phyloP scores from a whole-genome alignment of 345 rosid genomes.

The Barbarea vulgaris region DNA sequence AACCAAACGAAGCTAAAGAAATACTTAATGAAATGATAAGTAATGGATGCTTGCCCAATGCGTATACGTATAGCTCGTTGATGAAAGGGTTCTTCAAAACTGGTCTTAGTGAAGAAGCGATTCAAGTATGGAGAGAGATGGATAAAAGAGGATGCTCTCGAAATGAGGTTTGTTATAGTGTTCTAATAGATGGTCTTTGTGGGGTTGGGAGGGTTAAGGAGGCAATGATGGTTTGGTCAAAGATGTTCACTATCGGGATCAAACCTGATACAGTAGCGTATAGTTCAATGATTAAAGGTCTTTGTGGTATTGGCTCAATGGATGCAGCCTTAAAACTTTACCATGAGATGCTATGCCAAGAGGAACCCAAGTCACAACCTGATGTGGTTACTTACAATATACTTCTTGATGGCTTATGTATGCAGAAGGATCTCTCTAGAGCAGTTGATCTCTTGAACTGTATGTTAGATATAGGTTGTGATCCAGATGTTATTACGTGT shows the following conservation, averaged over 20 bases:
- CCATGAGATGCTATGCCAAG: slow-evolving; percentile 82
- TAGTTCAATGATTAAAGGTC: slow-evolving; percentile 86
- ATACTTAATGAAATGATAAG: slow-evolving; percentile 58
- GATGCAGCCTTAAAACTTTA: slow-evolving; percentile 75
- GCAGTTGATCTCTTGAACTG: slow-evolving; percentile 80
- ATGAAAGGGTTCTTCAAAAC: slow-evolving; percentile 76
- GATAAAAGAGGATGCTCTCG: slow-evolving; percentile 39
- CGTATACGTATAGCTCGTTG: slow-evolving; percentile 81
- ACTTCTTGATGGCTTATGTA: slow-evolving; percentile 74
- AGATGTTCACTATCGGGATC: slow-evolving; percentile 68
- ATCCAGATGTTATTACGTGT: slow-evolving; percentile 82
- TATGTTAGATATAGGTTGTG: slow-evolving; percentile 79
- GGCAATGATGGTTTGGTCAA: slow-evolving; percentile 76
- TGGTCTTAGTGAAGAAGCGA: slow-evolving; percentile 62
- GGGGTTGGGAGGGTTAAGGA: slow-evolving; percentile 62
- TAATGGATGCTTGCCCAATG: slow-evolving; percentile 72
- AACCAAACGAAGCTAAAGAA: slow-evolving; percentile 63
- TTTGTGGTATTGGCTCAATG: slow-evolving; percentile 61
- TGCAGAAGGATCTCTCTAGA: slow-evolving; percentile 54
- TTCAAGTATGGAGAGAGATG: slow-evolving; percentile 79
- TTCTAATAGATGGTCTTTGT: slow-evolving; percentile 76
- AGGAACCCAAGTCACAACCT: slow-evolving; percentile 67
- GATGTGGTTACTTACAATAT: slow-evolving; percentile 89
- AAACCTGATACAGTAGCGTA: slow-evolving; percentile 81
- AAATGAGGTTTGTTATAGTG: slow-evolving; percentile 74